Conservation (phyloP, 805 yeast genomes). For the Candida lessepsii region DNA sequence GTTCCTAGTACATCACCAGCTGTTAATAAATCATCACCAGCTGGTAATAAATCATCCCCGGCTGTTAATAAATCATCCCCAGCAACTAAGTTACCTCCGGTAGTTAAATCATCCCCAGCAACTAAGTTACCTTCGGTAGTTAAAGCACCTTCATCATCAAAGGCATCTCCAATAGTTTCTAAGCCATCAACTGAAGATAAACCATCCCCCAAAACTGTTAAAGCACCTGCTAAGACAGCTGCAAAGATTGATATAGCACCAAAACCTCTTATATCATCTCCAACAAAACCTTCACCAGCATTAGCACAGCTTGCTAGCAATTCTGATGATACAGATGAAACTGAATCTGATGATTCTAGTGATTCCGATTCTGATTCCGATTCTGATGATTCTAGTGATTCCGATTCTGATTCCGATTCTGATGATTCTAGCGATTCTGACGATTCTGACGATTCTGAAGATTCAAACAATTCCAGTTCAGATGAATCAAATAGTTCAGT, state of each 20-base stretch:
- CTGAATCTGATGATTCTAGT: constrained; percentile 3
- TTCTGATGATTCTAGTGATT: constrained; percentile 3
- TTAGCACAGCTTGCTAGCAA: background rate
- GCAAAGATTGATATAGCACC: no score
- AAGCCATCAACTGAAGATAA: background rate
- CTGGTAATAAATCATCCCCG: no score
- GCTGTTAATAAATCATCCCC: no score
- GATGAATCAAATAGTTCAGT: constrained; percentile 6
- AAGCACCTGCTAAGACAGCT: background rate
- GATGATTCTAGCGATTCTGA: background rate
- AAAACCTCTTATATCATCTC: background rate
- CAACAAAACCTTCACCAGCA: background rate
- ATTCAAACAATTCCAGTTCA: constrained; percentile 5
- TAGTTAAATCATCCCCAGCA: no score
- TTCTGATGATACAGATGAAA: no score
- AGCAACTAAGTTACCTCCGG: no score
- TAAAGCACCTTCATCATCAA: no score
- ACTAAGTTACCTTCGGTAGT: background rate
- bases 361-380: constrained; percentile 1
- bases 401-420: constrained; percentile 5
- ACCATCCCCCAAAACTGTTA: background rate
- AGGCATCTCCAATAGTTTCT: no score
- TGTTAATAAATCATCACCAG: background rate
- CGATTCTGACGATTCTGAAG: constrained; percentile 10
- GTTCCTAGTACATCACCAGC: background rate